Base-by-base conservation (phyloP, 495 filamentous ascomycete species). In the Bacidia rubella region DNA sequence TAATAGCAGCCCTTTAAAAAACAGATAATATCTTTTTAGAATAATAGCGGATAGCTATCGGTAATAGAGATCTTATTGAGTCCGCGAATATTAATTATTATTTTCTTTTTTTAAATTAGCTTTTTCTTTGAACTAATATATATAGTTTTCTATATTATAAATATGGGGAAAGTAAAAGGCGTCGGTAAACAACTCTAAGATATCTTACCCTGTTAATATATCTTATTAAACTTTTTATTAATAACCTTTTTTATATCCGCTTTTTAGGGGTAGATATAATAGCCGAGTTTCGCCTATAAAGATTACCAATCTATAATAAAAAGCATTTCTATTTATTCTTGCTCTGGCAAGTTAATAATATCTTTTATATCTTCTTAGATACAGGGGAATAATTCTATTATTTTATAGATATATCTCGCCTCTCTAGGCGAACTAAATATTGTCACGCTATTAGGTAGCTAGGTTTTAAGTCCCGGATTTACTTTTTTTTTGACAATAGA, bases 121-220 rank as follows among this genome's bases (percentile, higher is more conserved):
- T 15, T 35, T 35, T 35, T 35, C 5, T 49, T 54, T 11, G 10
- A 2, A 2, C 22, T 25, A 3, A 23, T 32, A 11, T 24, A 24
- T 2, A 47, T 53, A 32, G 35, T 43, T 11, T 41, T 43, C 45
- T 41, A 61, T 3, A 53, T 45, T 23, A 61, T 44, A 42, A 60
- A 60, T 0, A 58, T 29, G 0, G 26, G 47, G 23, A 44, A 60
- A 2, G 24, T 52, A 53, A 41, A 55, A 0, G 19, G 22, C 1
- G 35, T 50, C 19, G 12, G 32, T 12, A 57, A 4, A 4, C 0
- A 39, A 12, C n/a, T 12, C 32, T 35, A 56, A 17, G 9, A 12
- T 25, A 58, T 51, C 12, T 51, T 48, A 11, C 24, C 10, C 35
- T 59, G 39, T 29, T 50, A 20, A 35, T 60, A 47, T 29, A 60